A percentile compares a stretch with the other conserved stretches of the same genome.
These are phyloP conservation scores for Scedosporium apiospermum DNA, from an alignment of 2,329 filamentous ascomycete genomes.

Conservation along the genomic window DNA sequence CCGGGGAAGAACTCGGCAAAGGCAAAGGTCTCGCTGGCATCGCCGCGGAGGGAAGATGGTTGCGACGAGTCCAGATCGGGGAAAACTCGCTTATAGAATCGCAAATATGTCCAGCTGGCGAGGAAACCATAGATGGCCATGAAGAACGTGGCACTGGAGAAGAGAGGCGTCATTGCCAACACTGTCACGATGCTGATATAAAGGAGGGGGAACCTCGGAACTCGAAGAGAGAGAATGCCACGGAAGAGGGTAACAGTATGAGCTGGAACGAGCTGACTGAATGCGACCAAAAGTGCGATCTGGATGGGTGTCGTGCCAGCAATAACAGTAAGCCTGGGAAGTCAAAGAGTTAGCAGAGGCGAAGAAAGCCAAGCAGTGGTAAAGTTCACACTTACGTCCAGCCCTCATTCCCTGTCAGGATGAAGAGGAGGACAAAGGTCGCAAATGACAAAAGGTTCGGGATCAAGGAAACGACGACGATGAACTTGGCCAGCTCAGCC, in stretches of 20 bases:
- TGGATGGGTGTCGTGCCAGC: constrained; percentile 84
- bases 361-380: neutral
- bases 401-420: constrained; percentile 54
- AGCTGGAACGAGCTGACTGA: constrained; percentile 94
- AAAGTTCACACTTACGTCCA: constrained; percentile 52
- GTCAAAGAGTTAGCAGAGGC: constrained; percentile 11
- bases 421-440: constrained; percentile 64
- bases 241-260: constrained; percentile 93
- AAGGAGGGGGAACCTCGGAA: constrained; percentile 62
- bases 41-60: constrained; percentile 61
- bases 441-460: constrained; percentile 71
- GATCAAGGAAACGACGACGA: constrained; percentile 65
- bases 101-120: constrained; percentile 87
- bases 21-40: constrained; percentile 92
- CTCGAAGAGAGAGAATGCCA: constrained; percentile 78
- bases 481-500: constrained; percentile 82
- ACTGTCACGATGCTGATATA: constrained; percentile 66
- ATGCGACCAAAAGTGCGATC: constrained; percentile 88
- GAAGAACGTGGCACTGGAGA: constrained; percentile 65
- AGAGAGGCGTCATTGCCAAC: constrained; percentile 45
- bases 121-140: constrained; percentile 75
- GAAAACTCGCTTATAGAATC: constrained; percentile 79
- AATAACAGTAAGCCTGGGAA: constrained; percentile 62
- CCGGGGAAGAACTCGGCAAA: constrained; percentile 95
- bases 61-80: constrained; percentile 58